These are phyloP conservation scores for Yamadazyma kanchanaburiensis DNA, from an alignment of 1,139 yeast genomes.

Conservation along the genomic window DNA sequence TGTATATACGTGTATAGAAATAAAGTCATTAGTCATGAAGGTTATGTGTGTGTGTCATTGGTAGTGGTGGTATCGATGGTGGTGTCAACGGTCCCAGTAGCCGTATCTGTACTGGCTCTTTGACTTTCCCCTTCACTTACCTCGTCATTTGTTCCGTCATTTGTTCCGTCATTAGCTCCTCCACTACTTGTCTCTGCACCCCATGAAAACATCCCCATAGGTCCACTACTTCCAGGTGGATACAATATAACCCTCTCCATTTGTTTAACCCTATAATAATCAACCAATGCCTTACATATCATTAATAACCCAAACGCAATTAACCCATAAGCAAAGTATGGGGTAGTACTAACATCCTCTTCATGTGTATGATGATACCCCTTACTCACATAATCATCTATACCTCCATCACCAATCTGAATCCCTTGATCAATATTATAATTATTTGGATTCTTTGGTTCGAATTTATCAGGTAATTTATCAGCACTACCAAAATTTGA, in stretches of 20 bases:
- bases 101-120: constrained; percentile 4
- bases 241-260: constrained; percentile 64
- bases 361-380: constrained; percentile 19
- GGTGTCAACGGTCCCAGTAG: constrained; percentile 3
- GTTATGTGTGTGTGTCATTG: background rate
- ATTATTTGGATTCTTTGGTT: constrained; percentile 55
- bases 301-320: constrained; percentile 69
- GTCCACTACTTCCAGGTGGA: constrained; percentile 32
- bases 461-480: constrained; percentile 36
- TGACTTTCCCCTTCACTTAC: too few relatives aligned
- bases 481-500: constrained; percentile 45
- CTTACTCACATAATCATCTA: constrained; percentile 48
- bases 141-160: too few relatives aligned
- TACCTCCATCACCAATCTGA: constrained; percentile 32
- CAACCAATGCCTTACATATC: constrained; percentile 62
- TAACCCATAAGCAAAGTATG: constrained; percentile 53
- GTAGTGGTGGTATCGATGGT: constrained; percentile 3
- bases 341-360: constrained; percentile 24
- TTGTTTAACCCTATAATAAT: constrained; percentile 71
- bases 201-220: too few relatives aligned
- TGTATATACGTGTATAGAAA: constrained; percentile 1
- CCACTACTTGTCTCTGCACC: too few relatives aligned
- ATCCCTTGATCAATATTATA: constrained; percentile 44
- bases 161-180: too few relatives aligned
- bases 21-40: background rate